A percentile compares a stretch with the other conserved stretches of the same genome.
phyloP scores from a whole-genome alignment of 2,329 filamentous ascomycete species.

The Pseudogymnoascus verrucosus region DNA sequence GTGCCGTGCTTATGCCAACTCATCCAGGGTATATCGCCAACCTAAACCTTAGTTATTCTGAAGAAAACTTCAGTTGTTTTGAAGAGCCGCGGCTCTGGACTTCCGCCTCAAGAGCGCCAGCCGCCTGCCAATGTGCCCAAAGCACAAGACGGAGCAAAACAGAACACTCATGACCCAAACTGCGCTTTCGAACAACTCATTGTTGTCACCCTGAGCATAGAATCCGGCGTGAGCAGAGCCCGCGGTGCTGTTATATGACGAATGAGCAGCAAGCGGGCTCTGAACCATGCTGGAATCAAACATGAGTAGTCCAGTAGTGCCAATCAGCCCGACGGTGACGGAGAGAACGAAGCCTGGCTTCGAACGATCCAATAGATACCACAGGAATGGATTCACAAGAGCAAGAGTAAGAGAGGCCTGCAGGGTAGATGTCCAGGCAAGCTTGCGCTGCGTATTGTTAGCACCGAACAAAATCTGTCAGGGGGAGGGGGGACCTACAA shows the following conservation, averaged over 20 bases:
- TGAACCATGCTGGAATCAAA: constrained; percentile 71
- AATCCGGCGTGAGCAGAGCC: constrained; percentile 20
- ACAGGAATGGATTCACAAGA: constrained; percentile 84
- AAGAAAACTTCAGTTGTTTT: neutral
- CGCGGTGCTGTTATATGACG: constrained; percentile 9
- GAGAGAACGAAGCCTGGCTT: constrained; percentile 77
- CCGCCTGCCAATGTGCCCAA: constrained; percentile 86
- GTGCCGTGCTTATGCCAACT: neutral
- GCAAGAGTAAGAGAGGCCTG: constrained; percentile 85
- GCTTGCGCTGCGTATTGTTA: constrained; percentile 55
- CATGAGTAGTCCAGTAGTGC: constrained; percentile 65
- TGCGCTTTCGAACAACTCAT: constrained; percentile 60
- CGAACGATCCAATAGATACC: constrained; percentile 93
- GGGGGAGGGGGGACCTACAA: constrained; percentile 52
- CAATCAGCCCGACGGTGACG: constrained; percentile 61
- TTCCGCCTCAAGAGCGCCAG: constrained; percentile 45
- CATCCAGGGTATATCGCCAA: constrained; percentile 6
- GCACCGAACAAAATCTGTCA: constrained; percentile 12
- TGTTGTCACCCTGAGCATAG: constrained; percentile 43
- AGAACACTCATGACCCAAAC: constrained; percentile 91
- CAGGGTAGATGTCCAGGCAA: constrained; percentile 91
- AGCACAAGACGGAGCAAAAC: constrained; percentile 91
- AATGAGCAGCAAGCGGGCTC: constrained; percentile 15
- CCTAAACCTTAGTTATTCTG: neutral
- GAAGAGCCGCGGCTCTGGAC: neutral